Evolutionary conservation across 192 early-diverging fungal genomes (phyloP).

Genomic region (Coemansia aciculifera): DNA sequence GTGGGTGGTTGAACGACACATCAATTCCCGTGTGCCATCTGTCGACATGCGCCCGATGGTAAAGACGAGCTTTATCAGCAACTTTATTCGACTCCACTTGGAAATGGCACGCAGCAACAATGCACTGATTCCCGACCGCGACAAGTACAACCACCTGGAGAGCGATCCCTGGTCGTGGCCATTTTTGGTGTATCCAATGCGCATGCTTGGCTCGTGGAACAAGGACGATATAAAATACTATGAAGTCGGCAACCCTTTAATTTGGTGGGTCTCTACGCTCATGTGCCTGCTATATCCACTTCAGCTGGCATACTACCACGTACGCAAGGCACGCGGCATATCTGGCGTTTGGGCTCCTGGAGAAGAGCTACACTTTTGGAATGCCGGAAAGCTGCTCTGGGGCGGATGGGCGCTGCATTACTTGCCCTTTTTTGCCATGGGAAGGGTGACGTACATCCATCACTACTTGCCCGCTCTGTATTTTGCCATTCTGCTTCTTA

Average conservation of each 20-base stretch:
- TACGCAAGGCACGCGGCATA: conserved; percentile 36
- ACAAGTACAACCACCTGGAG: conserved; percentile 58
- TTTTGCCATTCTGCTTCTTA: conserved; percentile 78
- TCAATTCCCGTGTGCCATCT: conserved; percentile 35
- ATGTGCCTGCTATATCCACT: conserved; percentile 40
- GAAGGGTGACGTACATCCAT: conserved; percentile 89
- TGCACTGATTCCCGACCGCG: conserved; percentile 47
- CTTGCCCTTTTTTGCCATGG: conserved; percentile 91
- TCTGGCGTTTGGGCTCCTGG: conserved; percentile 27
- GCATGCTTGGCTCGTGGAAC: conserved; percentile 79
- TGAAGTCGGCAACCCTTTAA: conserved; percentile 83
- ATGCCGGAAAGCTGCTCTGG: conserved; percentile 77
- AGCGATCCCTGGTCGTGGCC: conserved; percentile 83
- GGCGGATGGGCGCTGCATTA: conserved; percentile 86
- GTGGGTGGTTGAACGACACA: conserved; percentile 57
- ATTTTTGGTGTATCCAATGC: conserved; percentile 81
- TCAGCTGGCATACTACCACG: conserved; percentile 23
- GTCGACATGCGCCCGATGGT: conserved; percentile 34
- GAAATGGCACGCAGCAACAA: conserved; percentile 56
- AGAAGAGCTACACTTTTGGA: conserved; percentile 60
- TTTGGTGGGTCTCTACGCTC: conserved; percentile 76
- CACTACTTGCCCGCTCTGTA: conserved; percentile 91
- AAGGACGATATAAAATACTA: conserved; percentile 80
- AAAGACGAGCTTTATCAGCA: conserved; percentile 38
- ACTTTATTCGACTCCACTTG: conserved; percentile 49